Evolutionary conservation across 805 yeast species (phyloP), one percentile per base, ranked within the genome.

Genomic region (Peterozyma toletana): DNA sequence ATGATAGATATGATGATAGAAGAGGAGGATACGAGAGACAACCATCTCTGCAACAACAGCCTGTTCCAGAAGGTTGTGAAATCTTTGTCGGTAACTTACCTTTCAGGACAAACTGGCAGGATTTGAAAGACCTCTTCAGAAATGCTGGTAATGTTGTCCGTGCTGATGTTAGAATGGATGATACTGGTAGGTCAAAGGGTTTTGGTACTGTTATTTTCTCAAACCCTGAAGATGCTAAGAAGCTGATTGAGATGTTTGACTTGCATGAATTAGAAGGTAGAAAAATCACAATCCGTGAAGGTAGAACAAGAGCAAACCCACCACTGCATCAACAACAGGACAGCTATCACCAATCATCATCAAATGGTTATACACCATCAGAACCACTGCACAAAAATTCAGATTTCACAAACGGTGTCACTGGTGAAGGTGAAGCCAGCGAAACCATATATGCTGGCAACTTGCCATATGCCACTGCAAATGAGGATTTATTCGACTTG

Each of bases 381-480:
- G 56, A 49, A 14, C 51, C 39, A 17, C 41, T 45, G 33, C 47
- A 55, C 18, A 62, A 58, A 48, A 75, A 74, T 57, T 57, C 78
- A 34, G 80, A 69, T 9, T 86, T 88, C 60, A 78, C 89, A 11
- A 77, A 72, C 39, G 83, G 80, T 44, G 89, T 85, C 37, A 54
- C 59, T 9, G 86, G 83, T 2, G 66, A 71, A 38, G 88, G 87
- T 37, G 74, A 66, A 35, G 78, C 77, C 40, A 81, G 79, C 40
- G 75, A 69, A 31, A 70, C 76, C 17, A 74, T 91, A 38, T 84
- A 66, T 57, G 89, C 85, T 17, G 73, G 72, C 38, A 91, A 91
- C 67, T 69, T 91, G 57, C 98, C 98, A 30, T 87, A 78, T 72
- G 83, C 89, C 42, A 90, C 97, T n/a, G 78, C 88, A 30, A 80